These are phyloP conservation scores for Sonneratia alba DNA, from an alignment of 345 rosid species.

Conservation along the genomic window DNA sequence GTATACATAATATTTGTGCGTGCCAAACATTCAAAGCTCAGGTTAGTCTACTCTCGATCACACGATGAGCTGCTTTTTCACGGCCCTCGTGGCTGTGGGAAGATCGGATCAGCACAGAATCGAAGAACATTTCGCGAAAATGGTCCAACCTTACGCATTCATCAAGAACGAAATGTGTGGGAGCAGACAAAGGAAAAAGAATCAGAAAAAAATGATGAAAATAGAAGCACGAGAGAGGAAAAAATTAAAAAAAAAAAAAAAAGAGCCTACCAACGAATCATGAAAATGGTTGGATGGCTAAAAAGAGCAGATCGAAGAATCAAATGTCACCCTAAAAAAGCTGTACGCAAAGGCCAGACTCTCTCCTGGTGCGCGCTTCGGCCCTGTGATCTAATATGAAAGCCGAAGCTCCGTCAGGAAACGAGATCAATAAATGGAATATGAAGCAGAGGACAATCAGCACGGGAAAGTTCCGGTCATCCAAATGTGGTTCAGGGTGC, in stretches of 20 bases:
- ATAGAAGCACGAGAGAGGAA: neutral
- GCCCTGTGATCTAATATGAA: neutral
- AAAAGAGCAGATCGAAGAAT: neutral
- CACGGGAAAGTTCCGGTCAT: conserved; percentile 70
- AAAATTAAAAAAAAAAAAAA: too few species aligned
- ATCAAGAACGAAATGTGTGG: conserved; percentile 1
- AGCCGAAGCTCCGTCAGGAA: neutral
- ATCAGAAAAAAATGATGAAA: neutral
- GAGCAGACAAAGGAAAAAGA: neutral
- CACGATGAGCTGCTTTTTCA: too few species aligned
- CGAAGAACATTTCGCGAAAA: neutral
- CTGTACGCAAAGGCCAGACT: neutral
- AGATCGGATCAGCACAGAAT: too few species aligned
- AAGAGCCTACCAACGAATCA: neutral
- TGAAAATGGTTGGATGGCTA: neutral
- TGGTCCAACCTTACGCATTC: neutral
- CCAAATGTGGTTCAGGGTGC: conserved; percentile 73
- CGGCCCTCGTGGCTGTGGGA: too few species aligned
- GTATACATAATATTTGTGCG: too few species aligned
- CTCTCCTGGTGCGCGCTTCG: neutral
- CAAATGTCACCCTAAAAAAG: neutral
- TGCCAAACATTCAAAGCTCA: too few species aligned
- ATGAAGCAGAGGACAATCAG: conserved; percentile 16
- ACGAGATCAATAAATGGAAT: neutral
- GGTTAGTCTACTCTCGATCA: too few species aligned